phyloP scores from a whole-genome alignment of 2,329 filamentous ascomycete genomes.

The Microsporum canis region DNA sequence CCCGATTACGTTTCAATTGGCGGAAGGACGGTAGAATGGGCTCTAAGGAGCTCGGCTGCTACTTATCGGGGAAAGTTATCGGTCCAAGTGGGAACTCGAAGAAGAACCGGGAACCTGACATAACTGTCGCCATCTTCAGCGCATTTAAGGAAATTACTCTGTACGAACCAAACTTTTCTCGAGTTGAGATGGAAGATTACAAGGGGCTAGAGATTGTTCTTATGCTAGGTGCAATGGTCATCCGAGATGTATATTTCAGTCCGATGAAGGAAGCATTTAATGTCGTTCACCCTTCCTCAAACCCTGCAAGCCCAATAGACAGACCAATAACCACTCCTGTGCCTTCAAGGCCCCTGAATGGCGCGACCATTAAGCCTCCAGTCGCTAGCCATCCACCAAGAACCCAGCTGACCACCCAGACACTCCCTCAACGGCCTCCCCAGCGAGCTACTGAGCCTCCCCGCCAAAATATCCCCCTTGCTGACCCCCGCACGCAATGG shows the following conservation, averaged over 20 bases:
- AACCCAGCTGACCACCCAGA: background rate
- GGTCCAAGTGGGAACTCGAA: conserved; percentile 51
- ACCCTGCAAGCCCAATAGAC: background rate
- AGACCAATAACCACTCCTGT: conserved; percentile 13
- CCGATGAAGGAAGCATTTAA: conserved; percentile 70
- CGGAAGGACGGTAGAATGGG: conserved; percentile 68
- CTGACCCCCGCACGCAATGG: conserved; percentile 44
- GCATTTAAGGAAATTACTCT: conserved; percentile 67
- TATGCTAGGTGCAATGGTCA: conserved; percentile 48
- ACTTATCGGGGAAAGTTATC: conserved; percentile 66
- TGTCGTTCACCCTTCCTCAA: conserved; percentile 39
- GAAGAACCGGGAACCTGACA: conserved; percentile 84
- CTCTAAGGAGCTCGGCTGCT: conserved; percentile 79
- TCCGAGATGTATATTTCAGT: conserved; percentile 51
- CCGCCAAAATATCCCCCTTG: conserved; percentile 17
- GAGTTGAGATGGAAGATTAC: conserved; percentile 85
- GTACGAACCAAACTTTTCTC: conserved; percentile 83
- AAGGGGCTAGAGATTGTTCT: conserved; percentile 85
- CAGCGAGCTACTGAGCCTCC: conserved; percentile 12
- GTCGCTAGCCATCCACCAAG: background rate
- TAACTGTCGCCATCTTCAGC: conserved; percentile 81
- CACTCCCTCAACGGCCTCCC: background rate
- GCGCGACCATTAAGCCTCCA: background rate
- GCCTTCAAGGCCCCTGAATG: conserved; percentile 7
- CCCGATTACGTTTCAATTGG: conserved; percentile 78